Conservation (phyloP, 2,329 filamentous ascomycete species). For the Diaporthe sp. region DNA sequence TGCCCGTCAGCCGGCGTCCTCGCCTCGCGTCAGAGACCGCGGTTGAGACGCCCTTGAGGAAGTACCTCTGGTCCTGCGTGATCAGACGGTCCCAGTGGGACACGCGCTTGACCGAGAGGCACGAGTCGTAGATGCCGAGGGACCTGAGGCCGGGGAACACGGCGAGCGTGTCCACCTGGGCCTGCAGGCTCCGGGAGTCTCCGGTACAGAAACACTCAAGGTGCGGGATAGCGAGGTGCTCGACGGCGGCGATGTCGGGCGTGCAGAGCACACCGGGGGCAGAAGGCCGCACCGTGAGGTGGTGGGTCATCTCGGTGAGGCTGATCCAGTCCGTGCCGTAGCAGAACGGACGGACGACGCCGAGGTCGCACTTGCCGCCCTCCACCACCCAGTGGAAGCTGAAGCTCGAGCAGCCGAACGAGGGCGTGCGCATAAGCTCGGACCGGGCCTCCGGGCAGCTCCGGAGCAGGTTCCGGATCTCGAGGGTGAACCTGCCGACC, state of each 20-base stretch:
- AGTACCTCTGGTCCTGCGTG: not conserved
- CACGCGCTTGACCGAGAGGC: not conserved
- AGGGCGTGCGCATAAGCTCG: not conserved
- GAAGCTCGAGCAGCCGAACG: not conserved
- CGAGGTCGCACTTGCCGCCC: not conserved
- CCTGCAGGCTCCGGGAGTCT: not conserved
- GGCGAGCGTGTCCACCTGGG: not conserved
- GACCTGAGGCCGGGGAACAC: not conserved
- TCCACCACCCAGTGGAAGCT: not conserved
- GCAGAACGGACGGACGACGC: not conserved
- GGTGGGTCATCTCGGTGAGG: not conserved
- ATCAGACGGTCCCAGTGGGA: not conserved
- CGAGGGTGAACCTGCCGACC: not conserved
- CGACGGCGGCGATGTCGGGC: not conserved
- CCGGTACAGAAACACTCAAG: not conserved
- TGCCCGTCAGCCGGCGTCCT: not conserved
- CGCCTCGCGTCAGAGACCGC: too few species aligned
- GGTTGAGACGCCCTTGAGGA: not conserved
- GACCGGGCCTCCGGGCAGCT: conserved; percentile 1
- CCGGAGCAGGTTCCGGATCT: not conserved
- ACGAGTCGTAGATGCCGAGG: not conserved
- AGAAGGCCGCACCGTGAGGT: not conserved
- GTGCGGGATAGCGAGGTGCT: not conserved
- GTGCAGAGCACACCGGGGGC: too few species aligned
- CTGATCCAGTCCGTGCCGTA: not conserved